A percentile compares a stretch with the other conserved stretches of the same genome.
phyloP scores from a whole-genome alignment of 768 basidiomycete species.

The Phanerochaete carnosa region DNA sequence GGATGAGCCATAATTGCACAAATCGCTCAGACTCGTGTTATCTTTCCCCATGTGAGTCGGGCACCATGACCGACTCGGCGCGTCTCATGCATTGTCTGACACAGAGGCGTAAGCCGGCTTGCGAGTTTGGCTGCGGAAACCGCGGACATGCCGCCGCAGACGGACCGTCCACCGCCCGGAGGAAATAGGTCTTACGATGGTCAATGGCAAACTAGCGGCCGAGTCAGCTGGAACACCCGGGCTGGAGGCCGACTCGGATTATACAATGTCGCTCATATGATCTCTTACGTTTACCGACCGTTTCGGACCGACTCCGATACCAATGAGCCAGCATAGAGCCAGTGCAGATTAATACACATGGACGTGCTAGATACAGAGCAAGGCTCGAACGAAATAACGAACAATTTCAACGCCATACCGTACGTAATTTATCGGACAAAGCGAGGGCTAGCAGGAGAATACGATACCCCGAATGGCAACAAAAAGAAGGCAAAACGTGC shows the following conservation, averaged over 20 bases:
- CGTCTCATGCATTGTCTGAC: no score
- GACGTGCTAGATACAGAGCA: neutral
- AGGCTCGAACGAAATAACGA: neutral
- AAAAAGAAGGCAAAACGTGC: neutral
- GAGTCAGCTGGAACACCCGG: neutral
- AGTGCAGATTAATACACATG: neutral
- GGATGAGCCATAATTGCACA: no score
- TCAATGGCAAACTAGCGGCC: neutral
- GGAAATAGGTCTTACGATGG: neutral
- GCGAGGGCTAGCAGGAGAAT: neutral
- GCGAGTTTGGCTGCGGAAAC: no score
- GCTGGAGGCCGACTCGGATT: neutral
- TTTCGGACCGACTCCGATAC: neutral
- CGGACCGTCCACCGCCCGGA: no score
- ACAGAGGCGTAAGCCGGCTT: no score
- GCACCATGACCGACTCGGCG: no score
- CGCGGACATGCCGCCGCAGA: no score
- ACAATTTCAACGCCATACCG: neutral
- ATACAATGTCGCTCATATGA: neutral
- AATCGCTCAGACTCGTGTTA: no score
- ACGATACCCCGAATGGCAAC: neutral
- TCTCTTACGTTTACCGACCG: neutral
- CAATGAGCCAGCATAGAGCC: neutral
- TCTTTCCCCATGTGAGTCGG: no score
- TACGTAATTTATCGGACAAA: neutral